Evolutionary conservation across 2,329 filamentous ascomycete species (phyloP).

Genomic region (Sporothrix euskadiensis): DNA sequence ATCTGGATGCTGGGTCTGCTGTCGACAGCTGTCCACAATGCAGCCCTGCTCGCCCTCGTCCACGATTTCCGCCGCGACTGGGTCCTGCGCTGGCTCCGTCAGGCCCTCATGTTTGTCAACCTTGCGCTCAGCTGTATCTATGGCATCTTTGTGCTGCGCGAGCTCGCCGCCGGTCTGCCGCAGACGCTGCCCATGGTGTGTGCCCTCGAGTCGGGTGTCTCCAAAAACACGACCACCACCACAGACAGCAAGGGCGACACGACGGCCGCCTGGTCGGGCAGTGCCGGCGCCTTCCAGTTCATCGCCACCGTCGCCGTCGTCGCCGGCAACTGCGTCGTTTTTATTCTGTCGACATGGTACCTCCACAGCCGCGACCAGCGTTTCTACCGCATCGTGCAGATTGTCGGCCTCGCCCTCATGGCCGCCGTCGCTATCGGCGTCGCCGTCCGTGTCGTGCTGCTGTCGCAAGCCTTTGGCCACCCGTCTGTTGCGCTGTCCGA

Average conservation of each 20-base stretch:
- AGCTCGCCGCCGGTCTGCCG: conserved; percentile 53
- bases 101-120: conserved; percentile 66
- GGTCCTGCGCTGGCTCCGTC: conserved; percentile 66
- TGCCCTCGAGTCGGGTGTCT: conserved; percentile 49
- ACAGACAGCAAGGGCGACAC: conserved; percentile 34
- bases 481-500: conserved; percentile 55
- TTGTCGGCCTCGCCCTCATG: conserved; percentile 57
- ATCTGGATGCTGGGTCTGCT: conserved; percentile 68
- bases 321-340: conserved; percentile 58
- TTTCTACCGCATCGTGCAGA: conserved; percentile 57
- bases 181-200: conserved; percentile 60
- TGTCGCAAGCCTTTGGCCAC: conserved; percentile 61
- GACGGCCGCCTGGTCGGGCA: conserved; percentile 33
- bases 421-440: conserved; percentile 59
- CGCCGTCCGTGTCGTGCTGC: conserved; percentile 55
- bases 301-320: conserved; percentile 64
- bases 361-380: conserved; percentile 56
- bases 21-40: conserved; percentile 65
- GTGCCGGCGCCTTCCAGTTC: conserved; percentile 51
- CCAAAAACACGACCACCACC: conserved; percentile 4
- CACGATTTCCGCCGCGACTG: conserved; percentile 67
- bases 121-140: conserved; percentile 58
- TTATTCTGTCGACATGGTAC: conserved; percentile 63
- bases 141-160: conserved; percentile 58
- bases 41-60: conserved; percentile 63